Conservation (phyloP, 2,329 filamentous ascomycete species). For the Colletotrichum chrysophilum region DNA sequence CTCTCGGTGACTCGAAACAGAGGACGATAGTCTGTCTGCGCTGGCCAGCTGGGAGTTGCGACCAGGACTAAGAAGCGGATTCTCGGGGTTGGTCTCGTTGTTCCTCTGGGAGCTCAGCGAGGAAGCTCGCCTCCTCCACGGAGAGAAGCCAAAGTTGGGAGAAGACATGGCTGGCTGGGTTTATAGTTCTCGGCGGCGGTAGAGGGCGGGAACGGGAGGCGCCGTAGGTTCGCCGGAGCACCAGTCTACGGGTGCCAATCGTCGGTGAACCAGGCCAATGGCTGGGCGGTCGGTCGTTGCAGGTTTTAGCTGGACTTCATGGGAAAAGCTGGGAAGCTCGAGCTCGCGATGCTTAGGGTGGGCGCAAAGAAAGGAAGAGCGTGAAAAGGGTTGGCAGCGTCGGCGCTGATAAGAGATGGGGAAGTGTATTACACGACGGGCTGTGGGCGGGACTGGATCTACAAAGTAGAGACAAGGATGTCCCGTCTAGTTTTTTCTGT, state of each 20-base stretch:
- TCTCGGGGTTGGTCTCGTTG: constrained; percentile 25
- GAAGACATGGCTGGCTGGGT: constrained; percentile 45
- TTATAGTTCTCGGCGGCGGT: not conserved
- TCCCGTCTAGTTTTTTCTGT: constrained; percentile 10
- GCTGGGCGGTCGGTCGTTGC: not conserved
- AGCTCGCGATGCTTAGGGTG: not conserved
- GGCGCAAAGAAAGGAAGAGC: not conserved
- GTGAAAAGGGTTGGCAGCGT: not conserved
- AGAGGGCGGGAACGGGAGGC: not conserved
- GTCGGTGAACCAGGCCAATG: constrained; percentile 3
- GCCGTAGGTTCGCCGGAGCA: constrained; percentile 1
- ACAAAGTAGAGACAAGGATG: constrained; percentile 12
- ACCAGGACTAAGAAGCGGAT: constrained; percentile 22
- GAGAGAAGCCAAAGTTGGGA: constrained; percentile 50
- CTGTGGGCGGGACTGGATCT: constrained; percentile 13
- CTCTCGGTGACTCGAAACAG: constrained; percentile 55
- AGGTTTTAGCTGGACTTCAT: constrained; percentile 10
- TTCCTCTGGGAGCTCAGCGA: constrained; percentile 24
- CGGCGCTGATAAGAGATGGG: constrained; percentile 13
- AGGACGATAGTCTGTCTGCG: constrained; percentile 41
- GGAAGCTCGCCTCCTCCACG: constrained; percentile 47
- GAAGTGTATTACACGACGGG: constrained; percentile 10
- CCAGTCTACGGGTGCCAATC: not conserved
- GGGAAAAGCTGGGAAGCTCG: constrained; percentile 5
- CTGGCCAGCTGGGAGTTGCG: constrained; percentile 24